Conservation (phyloP, 345 rosid species). For the Combretum micranthum region DNA sequence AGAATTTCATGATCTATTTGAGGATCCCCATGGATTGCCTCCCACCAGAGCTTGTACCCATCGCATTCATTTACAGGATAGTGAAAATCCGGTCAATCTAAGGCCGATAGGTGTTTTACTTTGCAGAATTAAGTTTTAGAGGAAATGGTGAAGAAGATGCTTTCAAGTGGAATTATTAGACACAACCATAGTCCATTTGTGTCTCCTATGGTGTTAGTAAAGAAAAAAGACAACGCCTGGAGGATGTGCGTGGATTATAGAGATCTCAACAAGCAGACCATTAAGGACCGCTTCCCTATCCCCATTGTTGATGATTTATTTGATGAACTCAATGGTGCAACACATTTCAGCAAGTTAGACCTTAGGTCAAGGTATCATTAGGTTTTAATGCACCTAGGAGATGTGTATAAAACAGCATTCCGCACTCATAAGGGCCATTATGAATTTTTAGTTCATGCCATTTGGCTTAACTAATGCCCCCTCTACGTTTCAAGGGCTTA, state of each 20-base stretch:
- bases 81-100: not conserved
- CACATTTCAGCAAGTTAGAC: not conserved
- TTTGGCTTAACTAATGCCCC: conserved; percentile 4
- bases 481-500: not conserved
- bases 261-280: not conserved
- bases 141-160: conserved; percentile 1
- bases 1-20: too few relatives aligned
- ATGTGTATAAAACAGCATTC: not conserved
- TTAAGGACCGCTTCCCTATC: not conserved
- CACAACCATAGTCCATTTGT: too few relatives aligned
- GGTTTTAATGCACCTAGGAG: too few relatives aligned
- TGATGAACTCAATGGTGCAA: not conserved
- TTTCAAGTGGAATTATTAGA: too few relatives aligned
- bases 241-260: too few relatives aligned
- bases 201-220: too few relatives aligned
- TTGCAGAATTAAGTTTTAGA: not conserved
- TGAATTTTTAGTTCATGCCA: conserved; percentile 2
- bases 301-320: not conserved
- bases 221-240: too few relatives aligned
- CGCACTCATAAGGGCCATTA: conserved; percentile 4
- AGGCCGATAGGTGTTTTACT: not conserved
- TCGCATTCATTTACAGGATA: not conserved
- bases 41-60: too few relatives aligned
- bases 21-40: too few relatives aligned
- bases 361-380: too few relatives aligned